Evolutionary conservation across 1,139 yeast genomes (phyloP), one percentile per base, ranked within the genome.

Genomic region (Pichia sp.): DNA sequence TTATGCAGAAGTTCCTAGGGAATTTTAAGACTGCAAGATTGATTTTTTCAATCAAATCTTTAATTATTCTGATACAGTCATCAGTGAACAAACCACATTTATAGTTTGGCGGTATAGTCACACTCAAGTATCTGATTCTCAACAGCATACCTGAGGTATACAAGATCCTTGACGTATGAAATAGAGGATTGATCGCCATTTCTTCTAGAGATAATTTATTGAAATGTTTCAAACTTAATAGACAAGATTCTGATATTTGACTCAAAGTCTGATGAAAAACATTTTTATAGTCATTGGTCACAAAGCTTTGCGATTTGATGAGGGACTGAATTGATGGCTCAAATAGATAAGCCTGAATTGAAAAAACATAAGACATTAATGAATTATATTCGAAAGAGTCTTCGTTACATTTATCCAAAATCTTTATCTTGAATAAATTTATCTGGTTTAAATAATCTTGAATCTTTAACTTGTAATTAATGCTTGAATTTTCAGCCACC

Each of bases 301-400:
- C 38, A 27, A 50, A 47, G 5, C 46, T 48, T 7, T 54, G 54
- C 2, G 55, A 37, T 31, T 47, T 49, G 4, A 48, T 46, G 9
- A 49, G 23, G 29, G 51, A 44, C 33, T 54, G 57, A 38, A 49
- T 44, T 56, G 61, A 35, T 60, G 78, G 79, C 57, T 81, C 94
- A 60, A 83, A 84, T 26, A 86, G 64, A 57, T 79, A 83, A 0
- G 92, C 90, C 53, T 83, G 86, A 11, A 84, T 79, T 0, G 92
- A 75, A 52, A 75, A 75, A 52, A 70, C 74, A 60, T 73, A 81
- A 0, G 82, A 69, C 56, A 73, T 59, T 36, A 71, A 58, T 8
- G 70, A 64, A 50, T 69, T 69, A 40, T 52, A 56, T 44, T 74
- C 69, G 33, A 65, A 63, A 4, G 61, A 54, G 3, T 64, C 59